These are phyloP conservation scores for Pyrenula massariospora DNA, from an alignment of 495 filamentous ascomycete genomes.

Conservation along the genomic window DNA sequence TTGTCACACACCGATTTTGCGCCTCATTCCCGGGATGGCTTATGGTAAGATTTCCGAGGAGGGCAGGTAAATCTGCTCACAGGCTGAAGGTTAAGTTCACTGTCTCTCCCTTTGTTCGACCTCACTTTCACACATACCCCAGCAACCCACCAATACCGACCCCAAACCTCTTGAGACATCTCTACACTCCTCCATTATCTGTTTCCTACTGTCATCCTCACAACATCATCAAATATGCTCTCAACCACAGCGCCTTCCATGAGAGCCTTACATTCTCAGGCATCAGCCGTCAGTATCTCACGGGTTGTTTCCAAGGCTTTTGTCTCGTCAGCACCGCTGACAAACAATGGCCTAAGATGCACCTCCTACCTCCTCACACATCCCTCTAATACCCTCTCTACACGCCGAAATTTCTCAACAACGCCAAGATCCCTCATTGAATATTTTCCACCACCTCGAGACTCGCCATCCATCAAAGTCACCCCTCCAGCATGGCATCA, in stretches of 20 bases:
- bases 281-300: neutral
- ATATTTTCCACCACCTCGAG: constrained; percentile 10
- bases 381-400: neutral
- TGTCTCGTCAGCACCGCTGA: neutral
- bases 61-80: neutral
- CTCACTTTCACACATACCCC: neutral
- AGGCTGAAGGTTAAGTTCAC: neutral
- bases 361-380: neutral
- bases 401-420: constrained; percentile 8
- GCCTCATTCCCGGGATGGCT: neutral
- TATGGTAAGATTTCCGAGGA: neutral
- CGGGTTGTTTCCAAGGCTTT: neutral
- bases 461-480: constrained; percentile 11
- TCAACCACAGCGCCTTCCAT: neutral
- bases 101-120: neutral
- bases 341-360: neutral
- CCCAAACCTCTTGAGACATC: neutral
- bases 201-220: neutral
- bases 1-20: neutral
- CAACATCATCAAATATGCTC: neutral
- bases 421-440: constrained; percentile 7
- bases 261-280: neutral
- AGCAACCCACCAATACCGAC: neutral
- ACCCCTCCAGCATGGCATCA: constrained; percentile 19
- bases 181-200: neutral